A percentile compares a stretch with the other conserved stretches of the same genome.
phyloP scores from a whole-genome alignment of 208 protist species.

The Lotmaria passim region DNA sequence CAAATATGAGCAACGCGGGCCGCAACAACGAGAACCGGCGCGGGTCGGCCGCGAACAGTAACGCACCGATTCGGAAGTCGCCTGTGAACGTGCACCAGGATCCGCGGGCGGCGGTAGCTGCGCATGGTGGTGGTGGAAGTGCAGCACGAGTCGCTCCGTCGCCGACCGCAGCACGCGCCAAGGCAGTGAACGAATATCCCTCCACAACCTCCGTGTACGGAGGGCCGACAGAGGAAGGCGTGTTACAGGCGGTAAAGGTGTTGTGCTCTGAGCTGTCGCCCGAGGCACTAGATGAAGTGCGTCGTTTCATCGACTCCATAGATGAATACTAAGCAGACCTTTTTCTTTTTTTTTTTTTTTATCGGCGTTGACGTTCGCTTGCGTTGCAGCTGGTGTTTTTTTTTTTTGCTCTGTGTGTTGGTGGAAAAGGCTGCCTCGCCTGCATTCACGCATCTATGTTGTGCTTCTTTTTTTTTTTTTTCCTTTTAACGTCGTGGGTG shows the following conservation, averaged over 20 bases:
- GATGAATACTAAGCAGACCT: conserved; percentile 30
- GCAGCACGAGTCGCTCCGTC: not conserved
- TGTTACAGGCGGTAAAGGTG: conserved; percentile 84
- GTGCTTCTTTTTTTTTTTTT: conserved; percentile 21
- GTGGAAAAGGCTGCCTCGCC: no score
- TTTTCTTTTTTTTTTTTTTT: conserved; percentile 5
- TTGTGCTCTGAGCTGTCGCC: conserved; percentile 74
- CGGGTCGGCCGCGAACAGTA: conserved; percentile 9
- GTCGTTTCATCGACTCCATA: conserved; percentile 77
- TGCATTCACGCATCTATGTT: not conserved
- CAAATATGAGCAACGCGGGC: not conserved
- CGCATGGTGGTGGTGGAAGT: not conserved
- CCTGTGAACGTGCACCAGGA: conserved; percentile 10
- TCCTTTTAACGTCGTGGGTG: no score
- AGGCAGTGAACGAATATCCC: conserved; percentile 18
- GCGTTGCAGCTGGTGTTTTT: not conserved
- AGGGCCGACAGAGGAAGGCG: conserved; percentile 73
- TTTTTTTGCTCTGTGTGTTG: conserved; percentile 3
- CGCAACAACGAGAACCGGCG: conserved; percentile 5
- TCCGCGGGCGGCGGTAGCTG: not conserved
- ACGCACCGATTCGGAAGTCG: conserved; percentile 16
- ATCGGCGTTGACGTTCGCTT: not conserved
- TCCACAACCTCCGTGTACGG: conserved; percentile 22
- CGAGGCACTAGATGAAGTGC: conserved; percentile 63
- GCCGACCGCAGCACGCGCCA: conserved; percentile 12